Evolutionary conservation across 345 rosid species (phyloP), one percentile per base, ranked within the genome.

Genomic region (Rhodamnia rubescens): DNA sequence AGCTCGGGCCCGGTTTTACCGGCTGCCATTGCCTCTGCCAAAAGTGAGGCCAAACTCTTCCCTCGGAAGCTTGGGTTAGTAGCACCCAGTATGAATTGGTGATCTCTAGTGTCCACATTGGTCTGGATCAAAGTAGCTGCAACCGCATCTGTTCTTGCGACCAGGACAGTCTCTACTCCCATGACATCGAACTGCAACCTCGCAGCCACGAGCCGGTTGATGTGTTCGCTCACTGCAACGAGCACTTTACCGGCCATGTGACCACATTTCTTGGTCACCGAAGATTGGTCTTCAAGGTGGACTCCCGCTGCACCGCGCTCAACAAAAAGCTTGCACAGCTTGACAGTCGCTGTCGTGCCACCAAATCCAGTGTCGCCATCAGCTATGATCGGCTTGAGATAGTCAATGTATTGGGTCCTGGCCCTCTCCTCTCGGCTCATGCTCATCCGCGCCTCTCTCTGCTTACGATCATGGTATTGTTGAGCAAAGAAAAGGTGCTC

Each of bases 241-340:
- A 98, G 96, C 53, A 98, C 99, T 87, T 96, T 98, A 22, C 98
- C 98, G 7, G 99, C 98, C 99, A 96, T 95, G 89, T 98, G 99
- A 55, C 98, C 98, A 13, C 99, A 96, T 90, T 96, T 95, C 87
- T 98, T 98, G 84, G 99, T 96, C 42, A 95, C 94, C 5, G 99
- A 98, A 7, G 97, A 94, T 91, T 98, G 98, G 84, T 98, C 99
- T 89, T 98, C 99, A 47, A 98, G 91, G 88, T 96, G 99, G 50
- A 98, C 99, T 7, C 98, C 99, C 10, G 98, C 99, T 7, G 99
- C 98, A 1, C 98, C 99, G 16, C 97, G 95, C 91, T 98, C 99
- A 0, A 95, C 99, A 52, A 95, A 98, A 40, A 96, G 96, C 91
- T 95, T 96, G 90, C 99, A 94, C 42, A 98, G 96, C 93, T 98